Evolutionary conservation across 2,329 filamentous ascomycete species (phyloP).

Genomic region (Fusarium gaditjirri): DNA sequence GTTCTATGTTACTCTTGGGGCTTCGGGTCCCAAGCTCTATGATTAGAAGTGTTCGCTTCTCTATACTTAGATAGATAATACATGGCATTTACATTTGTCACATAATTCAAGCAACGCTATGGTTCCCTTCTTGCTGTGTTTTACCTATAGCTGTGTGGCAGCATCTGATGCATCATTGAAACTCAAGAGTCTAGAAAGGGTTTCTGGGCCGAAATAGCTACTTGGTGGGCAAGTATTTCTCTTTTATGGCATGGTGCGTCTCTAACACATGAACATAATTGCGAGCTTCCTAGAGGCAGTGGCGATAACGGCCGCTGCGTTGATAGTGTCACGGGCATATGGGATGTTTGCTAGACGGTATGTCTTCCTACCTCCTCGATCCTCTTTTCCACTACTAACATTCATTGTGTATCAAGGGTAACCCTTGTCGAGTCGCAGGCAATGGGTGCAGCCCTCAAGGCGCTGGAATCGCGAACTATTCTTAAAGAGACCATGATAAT

Average conservation of each 20-base stretch:
- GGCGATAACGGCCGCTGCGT: background rate
- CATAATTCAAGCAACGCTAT: too few species aligned
- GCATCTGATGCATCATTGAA: background rate
- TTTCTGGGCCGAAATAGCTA: too few species aligned
- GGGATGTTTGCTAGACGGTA: background rate
- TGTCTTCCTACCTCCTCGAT: background rate
- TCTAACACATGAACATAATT: background rate
- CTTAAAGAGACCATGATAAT: background rate
- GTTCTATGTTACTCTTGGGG: constrained; percentile 43
- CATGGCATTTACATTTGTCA: background rate
- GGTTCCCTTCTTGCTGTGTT: too few species aligned
- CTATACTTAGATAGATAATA: background rate
- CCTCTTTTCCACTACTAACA: background rate
- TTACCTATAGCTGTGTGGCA: background rate
- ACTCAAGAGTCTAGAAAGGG: background rate
- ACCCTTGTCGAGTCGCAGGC: background rate
- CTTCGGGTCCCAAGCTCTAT: constrained; percentile 17
- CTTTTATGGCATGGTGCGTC: background rate
- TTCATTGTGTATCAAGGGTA: background rate
- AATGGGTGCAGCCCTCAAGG: background rate
- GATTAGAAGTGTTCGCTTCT: background rate
- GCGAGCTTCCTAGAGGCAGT: background rate
- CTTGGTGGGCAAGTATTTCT: background rate
- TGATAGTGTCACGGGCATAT: background rate
- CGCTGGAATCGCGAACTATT: background rate